Evolutionary conservation across 2,329 filamentous ascomycete genomes (phyloP), one percentile per base, ranked within the genome.

Genomic region (Ceratocystis cubensis): DNA sequence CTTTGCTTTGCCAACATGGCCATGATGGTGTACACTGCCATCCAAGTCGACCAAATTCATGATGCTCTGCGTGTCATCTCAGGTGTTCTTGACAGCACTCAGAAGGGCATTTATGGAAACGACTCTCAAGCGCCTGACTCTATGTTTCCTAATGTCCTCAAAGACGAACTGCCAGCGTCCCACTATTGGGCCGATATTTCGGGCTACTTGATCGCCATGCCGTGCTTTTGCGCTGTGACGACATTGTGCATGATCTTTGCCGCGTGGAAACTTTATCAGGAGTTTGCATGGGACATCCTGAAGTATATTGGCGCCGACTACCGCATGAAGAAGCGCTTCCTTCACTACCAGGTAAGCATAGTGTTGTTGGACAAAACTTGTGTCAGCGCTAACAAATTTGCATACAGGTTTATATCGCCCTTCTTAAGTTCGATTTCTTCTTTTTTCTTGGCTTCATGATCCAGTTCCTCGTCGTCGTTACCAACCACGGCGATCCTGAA

Each of bases 351-450:
- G 86, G 91, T 96, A 79, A 64, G 80, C 72, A 28, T 28, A 15
- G 22, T 25, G 65, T 69, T 30, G 20, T 28, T 37, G 45, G 17
- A n/a, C 10, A 33, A 41, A 5, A 2, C 46, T 1, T 50, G 2
- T 22, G 15, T 17, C 41, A 10, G 15, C 6, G 15, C 5, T 59
- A 5, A 53, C 6, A 17, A 41, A 7, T 3, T 15, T 10, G 2
- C 5, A 8, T 33, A 4, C 69, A 96, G 92, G 92, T 99, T 75
- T 99, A 96, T 77, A 96, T 99, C 73, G 91, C 94, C 46, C 83
- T 99, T 10, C 83, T 99, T 70, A 99, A 99, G 77, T 99, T 99
- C 75, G 94, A 99, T 78, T 97, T 99, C 78, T 99, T 99, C 85
- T 97, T 99, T 81, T 99, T 99, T 82, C 85, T 99, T 63, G 94